Evolutionary conservation across 768 basidiomycete genomes (phyloP).

Genomic region (Hypsizygus marmoreus): DNA sequence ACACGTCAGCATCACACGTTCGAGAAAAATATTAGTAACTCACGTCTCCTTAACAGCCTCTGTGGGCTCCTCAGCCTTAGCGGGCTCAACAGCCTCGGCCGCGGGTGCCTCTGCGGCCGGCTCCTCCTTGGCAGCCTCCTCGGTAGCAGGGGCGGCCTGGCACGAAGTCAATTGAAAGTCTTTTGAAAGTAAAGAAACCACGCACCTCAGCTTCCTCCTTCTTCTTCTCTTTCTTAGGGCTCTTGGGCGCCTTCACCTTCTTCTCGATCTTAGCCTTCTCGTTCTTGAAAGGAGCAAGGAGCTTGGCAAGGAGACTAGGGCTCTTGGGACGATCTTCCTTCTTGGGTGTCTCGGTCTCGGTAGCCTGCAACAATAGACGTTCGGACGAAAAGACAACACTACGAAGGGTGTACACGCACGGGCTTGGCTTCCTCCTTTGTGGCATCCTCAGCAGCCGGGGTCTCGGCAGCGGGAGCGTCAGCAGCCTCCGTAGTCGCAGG

Average conservation of each 20-base stretch:
- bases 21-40: conserved; percentile 21
- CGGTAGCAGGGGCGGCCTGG: conserved; percentile 41
- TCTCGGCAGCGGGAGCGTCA: conserved; percentile 21
- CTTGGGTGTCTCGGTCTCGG: conserved; percentile 54
- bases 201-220: conserved; percentile 67
- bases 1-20: neutral
- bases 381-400: conserved; percentile 5
- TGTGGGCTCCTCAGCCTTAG: conserved; percentile 49
- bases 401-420: conserved; percentile 31
- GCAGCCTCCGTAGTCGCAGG: no score
- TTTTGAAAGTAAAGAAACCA: conserved; percentile 3
- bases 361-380: conserved; percentile 29
- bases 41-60: conserved; percentile 77
- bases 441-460: conserved; percentile 27
- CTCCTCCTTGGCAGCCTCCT: conserved; percentile 41
- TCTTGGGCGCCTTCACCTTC: conserved; percentile 69
- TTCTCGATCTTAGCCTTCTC: conserved; percentile 63
- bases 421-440: conserved; percentile 45
- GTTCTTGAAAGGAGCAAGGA: conserved; percentile 79
- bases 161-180: neutral
- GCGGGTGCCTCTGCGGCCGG: conserved; percentile 35
- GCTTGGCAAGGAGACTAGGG: conserved; percentile 72
- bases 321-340: conserved; percentile 85
- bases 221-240: conserved; percentile 83
- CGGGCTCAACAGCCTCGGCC: conserved; percentile 37